Base-by-base conservation (phyloP, 2,329 filamentous ascomycete species). In the Colletotrichum gloeosporioides region DNA sequence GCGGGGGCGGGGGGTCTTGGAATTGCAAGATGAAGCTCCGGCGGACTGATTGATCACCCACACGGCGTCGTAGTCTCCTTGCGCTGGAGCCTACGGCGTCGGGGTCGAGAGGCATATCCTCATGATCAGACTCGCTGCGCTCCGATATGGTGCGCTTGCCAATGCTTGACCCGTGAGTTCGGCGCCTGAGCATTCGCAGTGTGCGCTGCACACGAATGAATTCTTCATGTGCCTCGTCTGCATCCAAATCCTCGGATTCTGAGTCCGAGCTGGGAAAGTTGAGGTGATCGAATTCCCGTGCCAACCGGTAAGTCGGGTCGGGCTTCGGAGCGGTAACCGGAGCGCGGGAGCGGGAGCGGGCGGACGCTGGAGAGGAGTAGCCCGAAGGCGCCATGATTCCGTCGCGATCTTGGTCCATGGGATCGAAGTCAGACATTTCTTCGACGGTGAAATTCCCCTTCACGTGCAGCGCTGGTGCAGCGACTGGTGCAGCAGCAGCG, bases 61-160 rank as follows among this genome's bases (percentile, higher is more conserved):
- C 80, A 53, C 87, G 85, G 77, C 89, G 86, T 69, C 86, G 85
- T 75, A 89, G 82, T 32, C 88, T 86, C 25, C 88, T 86, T 12
- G 88, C 88, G 77, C 87, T 89, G 16, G 86, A 88, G 16, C 87
- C 88, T 12, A 85, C 84, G 70, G 83, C 84, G 57, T 85, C 85
- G 15, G 86, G 83, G 73, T 85, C 82, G 22, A 78, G 67, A 16
- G 76, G 69, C 39, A 70, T 71, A 65, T 86, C 85, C 64, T 86
- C 85, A 12, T 79, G 80, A 76, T 89, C 89, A 10, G 87, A 88
- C 77, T 89, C 89, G 80, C 88, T 89, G 72, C 89, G 86, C 80
- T 90, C 89, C 79, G 86, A 89, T 78, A 90, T 87, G 31, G 88
- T 90, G 49, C 89, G 85, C 83, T 91, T 91, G 78, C 88, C 88